Conservation (phyloP, 169 alveolate genomes). For the Pseudocohnilembus persalinus region DNA sequence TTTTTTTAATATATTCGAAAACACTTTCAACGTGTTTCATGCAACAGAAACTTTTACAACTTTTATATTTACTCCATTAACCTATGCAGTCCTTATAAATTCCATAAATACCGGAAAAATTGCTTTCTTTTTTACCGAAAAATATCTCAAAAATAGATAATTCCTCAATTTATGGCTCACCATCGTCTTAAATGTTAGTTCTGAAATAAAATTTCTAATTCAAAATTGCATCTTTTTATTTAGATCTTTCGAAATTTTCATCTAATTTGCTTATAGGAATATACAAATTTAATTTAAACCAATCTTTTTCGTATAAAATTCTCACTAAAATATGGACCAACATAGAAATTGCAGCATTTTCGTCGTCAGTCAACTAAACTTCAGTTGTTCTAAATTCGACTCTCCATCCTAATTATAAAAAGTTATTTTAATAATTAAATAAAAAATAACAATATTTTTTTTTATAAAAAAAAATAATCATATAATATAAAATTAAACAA, state of each 20-base stretch:
- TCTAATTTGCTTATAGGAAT: constrained; percentile 93
- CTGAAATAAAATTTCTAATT: constrained; percentile 86
- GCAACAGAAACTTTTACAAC: constrained; percentile 6
- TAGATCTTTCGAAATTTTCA: constrained; percentile 89
- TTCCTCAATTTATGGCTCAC: constrained; percentile 50
- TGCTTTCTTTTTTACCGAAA: constrained; percentile 57
- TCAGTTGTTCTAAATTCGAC: constrained; percentile 96
- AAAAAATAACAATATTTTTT: too few species aligned
- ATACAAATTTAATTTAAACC: constrained; percentile 79
- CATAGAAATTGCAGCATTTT: constrained; percentile 88
- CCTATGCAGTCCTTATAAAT: constrained; percentile 42
- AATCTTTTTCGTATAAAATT: constrained; percentile 61
- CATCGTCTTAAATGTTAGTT: constrained; percentile 51
- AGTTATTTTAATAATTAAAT: too few species aligned
- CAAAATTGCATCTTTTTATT: constrained; percentile 79
- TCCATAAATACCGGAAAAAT: constrained; percentile 61
- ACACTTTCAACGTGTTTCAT: constrained; percentile 45
- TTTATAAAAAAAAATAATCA: background rate
- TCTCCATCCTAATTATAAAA: constrained; percentile 94
- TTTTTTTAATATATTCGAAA: constrained; percentile 67
- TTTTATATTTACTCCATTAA: constrained; percentile 17
- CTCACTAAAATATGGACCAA: constrained; percentile 69
- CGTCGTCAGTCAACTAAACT: constrained; percentile 93
- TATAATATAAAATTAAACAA: background rate
- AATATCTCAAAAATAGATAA: constrained; percentile 72